Percentiles rank a stretch among this genome's conserved stretches.
phyloP scores from a whole-genome alignment of 176 grass and related monocot genomes.

The Poa pratensis region DNA sequence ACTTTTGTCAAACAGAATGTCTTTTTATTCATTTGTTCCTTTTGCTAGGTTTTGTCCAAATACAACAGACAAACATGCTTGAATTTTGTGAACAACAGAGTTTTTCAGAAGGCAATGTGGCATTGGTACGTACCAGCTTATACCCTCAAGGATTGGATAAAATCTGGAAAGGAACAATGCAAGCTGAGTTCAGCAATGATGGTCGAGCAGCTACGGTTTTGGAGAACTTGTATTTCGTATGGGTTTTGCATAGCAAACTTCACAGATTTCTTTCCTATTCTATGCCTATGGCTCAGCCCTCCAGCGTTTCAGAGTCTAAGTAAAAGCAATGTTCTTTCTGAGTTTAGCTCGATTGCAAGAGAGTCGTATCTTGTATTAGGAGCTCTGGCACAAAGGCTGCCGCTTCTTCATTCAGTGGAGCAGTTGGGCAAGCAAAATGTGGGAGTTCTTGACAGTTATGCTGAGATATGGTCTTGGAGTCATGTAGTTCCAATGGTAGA shows the following conservation, averaged over 20 bases:
- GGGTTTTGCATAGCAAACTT: conserved; percentile 79
- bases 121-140: conserved; percentile 69
- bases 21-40: not conserved
- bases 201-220: conserved; percentile 84
- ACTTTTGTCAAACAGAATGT: conserved; percentile 21
- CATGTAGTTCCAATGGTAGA: conserved; percentile 87
- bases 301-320: conserved; percentile 67
- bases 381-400: conserved; percentile 76
- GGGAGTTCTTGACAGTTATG: conserved; percentile 27
- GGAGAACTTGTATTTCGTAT: conserved; percentile 85
- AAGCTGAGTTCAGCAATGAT: conserved; percentile 74
- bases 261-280: conserved; percentile 79
- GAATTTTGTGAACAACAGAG: conserved; percentile 75
- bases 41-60: conserved; percentile 76
- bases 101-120: conserved; percentile 85
- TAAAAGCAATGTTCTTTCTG: conserved; percentile 59
- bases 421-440: conserved; percentile 53
- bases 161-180: conserved; percentile 65
- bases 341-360: conserved; percentile 78
- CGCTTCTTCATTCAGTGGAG: conserved; percentile 67
- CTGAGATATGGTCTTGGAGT: conserved; percentile 78
- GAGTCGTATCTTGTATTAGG: conserved; percentile 86
- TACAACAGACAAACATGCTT: conserved; percentile 82
- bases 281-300: conserved; percentile 77
- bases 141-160: conserved; percentile 81